These are phyloP conservation scores for Murraya koenigii DNA, from an alignment of 345 rosid genomes.

Conservation along the genomic window DNA sequence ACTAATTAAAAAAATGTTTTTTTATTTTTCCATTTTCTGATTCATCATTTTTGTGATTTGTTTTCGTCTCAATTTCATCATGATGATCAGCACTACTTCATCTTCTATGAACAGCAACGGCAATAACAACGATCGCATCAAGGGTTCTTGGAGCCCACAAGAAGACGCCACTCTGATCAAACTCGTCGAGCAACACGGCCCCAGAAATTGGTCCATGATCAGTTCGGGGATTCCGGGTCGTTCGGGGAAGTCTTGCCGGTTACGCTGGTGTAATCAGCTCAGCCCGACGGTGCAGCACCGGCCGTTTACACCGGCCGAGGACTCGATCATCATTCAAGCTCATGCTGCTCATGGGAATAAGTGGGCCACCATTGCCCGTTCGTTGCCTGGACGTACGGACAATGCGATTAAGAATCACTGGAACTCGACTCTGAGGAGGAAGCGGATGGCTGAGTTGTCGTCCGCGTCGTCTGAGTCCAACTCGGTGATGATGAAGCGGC, in stretches of 20 bases:
- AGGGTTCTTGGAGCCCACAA: constrained; percentile 64
- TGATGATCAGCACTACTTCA: constrained; percentile 9
- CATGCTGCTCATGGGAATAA: constrained; percentile 58
- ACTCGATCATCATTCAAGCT: constrained; percentile 42
- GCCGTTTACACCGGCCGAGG: constrained; percentile 58
- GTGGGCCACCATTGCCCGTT: constrained; percentile 70
- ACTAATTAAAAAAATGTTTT: not conserved
- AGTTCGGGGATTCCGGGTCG: constrained; percentile 59
- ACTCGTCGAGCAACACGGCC: constrained; percentile 56
- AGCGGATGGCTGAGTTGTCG: constrained; percentile 22
- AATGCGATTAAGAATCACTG: constrained; percentile 69
- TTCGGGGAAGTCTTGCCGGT: constrained; percentile 64
- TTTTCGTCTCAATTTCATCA: not conserved
- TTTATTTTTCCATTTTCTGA: not conserved
- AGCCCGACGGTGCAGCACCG: constrained; percentile 65
- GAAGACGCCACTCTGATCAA: constrained; percentile 50
- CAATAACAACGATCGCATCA: constrained; percentile 29
- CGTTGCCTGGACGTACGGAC: constrained; percentile 65
- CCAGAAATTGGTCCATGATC: constrained; percentile 68
- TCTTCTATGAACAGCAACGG: not conserved
- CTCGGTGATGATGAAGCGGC: constrained; percentile 23
- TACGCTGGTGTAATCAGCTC: constrained; percentile 78
- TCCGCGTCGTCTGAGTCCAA: constrained; percentile 35
- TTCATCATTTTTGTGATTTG: not conserved
- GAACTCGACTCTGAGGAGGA: constrained; percentile 58